Evolutionary conservation across 495 filamentous ascomycete species (phyloP), one percentile per base, ranked within the genome.

Genomic region (Penicillium coffeae): DNA sequence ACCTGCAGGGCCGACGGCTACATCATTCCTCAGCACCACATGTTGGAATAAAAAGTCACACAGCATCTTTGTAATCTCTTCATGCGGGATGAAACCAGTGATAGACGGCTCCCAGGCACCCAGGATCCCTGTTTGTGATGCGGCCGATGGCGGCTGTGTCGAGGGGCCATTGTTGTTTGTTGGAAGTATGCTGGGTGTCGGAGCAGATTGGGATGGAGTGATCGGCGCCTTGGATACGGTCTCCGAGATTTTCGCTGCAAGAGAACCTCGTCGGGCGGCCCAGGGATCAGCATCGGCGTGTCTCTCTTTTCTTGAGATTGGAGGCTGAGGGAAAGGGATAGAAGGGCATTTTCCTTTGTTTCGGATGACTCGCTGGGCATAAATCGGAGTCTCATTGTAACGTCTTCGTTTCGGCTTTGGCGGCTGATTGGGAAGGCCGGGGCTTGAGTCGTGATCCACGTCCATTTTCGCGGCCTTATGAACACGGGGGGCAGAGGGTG

Each of bases 101-200:
- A 95, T 86, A 27, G 77, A 88, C 2, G 80, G 77, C 52, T 94
- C 90, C 87, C 87, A 92, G 1, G 74, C 76, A 1, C 83, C 83
- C 8, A 86, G 50, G 36, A 66, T 64, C 14, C 69, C 68, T 20
- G 59, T 52, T 15, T 45, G 43, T n/a, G 44, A 50, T 33, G 42
- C 45, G 27, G 36, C 21, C 14, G 38, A 30, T 18, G 36, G 30
- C 37, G 54, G 50, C 9, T 48, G 41, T 35, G 45, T 5, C 3
- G 49, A 35, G 16, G 51, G 51, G 10, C 52, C 55, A 40, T 48
- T 55, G 10, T 42, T 43, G 25, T 27, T 47, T 30, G 51, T 35
- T 42, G 47, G 39, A 43, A 45, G 45, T 21, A 48, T 45, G 14
- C 45, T 13, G 3, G 58, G 60, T 36, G 60, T 50, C 32, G 47